Base-by-base conservation (phyloP, 2,329 filamentous ascomycete species). In the Colletotrichum navitas region DNA sequence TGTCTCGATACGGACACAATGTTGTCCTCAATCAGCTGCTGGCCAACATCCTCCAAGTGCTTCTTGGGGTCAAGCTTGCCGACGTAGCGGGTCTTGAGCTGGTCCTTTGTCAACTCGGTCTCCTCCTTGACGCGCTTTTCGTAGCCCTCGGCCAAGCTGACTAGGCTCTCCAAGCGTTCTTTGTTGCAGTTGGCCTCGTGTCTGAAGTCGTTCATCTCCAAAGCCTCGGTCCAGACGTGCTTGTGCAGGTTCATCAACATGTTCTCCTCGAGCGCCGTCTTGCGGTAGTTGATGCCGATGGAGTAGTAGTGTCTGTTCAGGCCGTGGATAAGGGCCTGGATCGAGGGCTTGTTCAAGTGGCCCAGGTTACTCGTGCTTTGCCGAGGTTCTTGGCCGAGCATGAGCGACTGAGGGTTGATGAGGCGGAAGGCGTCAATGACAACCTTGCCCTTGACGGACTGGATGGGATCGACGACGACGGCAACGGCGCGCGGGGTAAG, bases 201-300 rank as follows among this genome's bases (percentile, higher is more conserved):
- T 75, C 91, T 89, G 88, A 99, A 99, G 82, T 98, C 95, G 73
- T 95, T 93, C 94, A 99, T 98, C 81, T 97, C 91, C 75, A 99
- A 83, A 6, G 95, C 96, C 82, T 99, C 96, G 0, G 97, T 99
- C 96, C 96, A 99, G 55, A 98, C 95, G 77, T 98, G 96, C 88
- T 99, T 99, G 89, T 99, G 96, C 75, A 99, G 86, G 81, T 99
- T 99, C 97, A 99, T 99, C 78, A 99, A 84, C 96, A 99, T 99
- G 83, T 97, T 98, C 87, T 99, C 97, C 82, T 99, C 96, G 62
- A 99, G 87, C 1, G 94, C 95, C 0, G 95, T 97, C 87, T 99
- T 99, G 80, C 95, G 89, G 84, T 99, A 99, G 84, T 98, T 95
- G 85, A 99, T 98, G 72, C 90, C 95, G 80, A 99, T 99, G 77